Evolutionary conservation across 1,139 yeast species (phyloP).

Genomic region (Waltiozyma sp.): DNA sequence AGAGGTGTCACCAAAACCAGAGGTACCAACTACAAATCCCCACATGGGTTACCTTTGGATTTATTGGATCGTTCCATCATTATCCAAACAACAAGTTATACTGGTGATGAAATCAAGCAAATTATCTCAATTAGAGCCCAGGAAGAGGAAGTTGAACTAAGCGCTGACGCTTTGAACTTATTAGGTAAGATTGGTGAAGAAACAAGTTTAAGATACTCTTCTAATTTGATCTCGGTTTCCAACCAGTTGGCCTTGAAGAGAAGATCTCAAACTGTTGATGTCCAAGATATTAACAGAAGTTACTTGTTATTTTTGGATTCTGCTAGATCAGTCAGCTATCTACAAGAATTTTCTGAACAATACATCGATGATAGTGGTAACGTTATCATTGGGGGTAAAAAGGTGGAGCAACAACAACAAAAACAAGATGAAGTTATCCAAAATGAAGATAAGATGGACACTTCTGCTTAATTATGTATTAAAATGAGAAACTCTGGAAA

Average conservation of each 20-base stretch:
- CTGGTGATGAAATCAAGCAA: constrained; percentile 72
- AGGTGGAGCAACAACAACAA: constrained; percentile 1
- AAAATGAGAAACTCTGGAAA: too few species aligned
- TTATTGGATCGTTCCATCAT: constrained; percentile 89
- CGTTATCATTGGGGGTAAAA: constrained; percentile 36
- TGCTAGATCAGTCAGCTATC: constrained; percentile 72
- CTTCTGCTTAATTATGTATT: constrained; percentile 12
- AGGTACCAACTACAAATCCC: constrained; percentile 88
- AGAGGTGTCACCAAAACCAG: constrained; percentile 87
- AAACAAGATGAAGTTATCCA: too few species aligned
- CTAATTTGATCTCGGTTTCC: constrained; percentile 83
- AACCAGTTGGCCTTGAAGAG: constrained; percentile 79
- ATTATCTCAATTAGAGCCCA: constrained; percentile 86
- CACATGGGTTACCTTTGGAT: constrained; percentile 95
- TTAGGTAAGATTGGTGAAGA: constrained; percentile 89
- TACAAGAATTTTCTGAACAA: constrained; percentile 56
- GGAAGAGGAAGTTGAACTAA: constrained; percentile 88
- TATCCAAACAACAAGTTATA: constrained; percentile 72
- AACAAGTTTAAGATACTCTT: constrained; percentile 85
- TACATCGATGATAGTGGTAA: constrained; percentile 67
- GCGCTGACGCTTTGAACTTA: constrained; percentile 75
- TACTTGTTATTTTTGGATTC: constrained; percentile 83
- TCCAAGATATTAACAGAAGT: constrained; percentile 79
- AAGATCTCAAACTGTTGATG: constrained; percentile 57
- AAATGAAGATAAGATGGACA: constrained; percentile 37